Conservation (phyloP, 1,284 basidiomycete species). For the Rhizopogon parksii region DNA sequence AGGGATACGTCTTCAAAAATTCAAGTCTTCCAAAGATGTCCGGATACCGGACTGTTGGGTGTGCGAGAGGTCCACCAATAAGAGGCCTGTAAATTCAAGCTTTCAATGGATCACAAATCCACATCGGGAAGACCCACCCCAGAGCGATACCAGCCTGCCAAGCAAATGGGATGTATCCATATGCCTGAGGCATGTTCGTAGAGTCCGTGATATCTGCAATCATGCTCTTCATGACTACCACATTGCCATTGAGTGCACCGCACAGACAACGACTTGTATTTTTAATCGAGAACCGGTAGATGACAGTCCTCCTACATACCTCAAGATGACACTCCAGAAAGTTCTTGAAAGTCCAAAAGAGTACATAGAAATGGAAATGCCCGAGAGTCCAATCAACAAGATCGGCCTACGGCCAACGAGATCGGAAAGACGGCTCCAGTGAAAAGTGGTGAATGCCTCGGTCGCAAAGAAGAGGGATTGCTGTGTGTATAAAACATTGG, state of each 20-base stretch:
- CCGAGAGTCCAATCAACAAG: slow-evolving; percentile 47
- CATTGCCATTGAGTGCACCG: slow-evolving; percentile 32
- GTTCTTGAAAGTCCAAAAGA: slow-evolving; percentile 52
- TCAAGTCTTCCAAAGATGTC: slow-evolving; percentile 32
- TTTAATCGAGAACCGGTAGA: neutral
- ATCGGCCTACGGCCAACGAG: slow-evolving; percentile 54
- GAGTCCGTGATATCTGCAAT: slow-evolving; percentile 45
- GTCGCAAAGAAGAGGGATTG: slow-evolving; percentile 44
- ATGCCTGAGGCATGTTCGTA: slow-evolving; percentile 40
- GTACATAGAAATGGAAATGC: slow-evolving; percentile 47
- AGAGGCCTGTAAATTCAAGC: slow-evolving; percentile 29
- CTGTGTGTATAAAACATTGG: slow-evolving; percentile 18
- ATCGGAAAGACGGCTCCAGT: slow-evolving; percentile 59
- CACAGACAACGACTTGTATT: slow-evolving; percentile 20
- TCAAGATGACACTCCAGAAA: slow-evolving; percentile 44
- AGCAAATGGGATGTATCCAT: slow-evolving; percentile 39
- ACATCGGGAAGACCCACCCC: slow-evolving; percentile 26
- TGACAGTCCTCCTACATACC: slow-evolving; percentile 22
- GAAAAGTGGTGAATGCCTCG: slow-evolving; percentile 45
- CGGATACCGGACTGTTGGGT: slow-evolving; percentile 41
- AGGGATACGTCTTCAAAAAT: slow-evolving; percentile 44
- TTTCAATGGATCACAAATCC: neutral
- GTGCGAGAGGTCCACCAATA: slow-evolving; percentile 41
- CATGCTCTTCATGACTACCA: slow-evolving; percentile 40
- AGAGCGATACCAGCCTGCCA: slow-evolving; percentile 41